Evolutionary conservation across 1,284 basidiomycete genomes (phyloP), one percentile per base, ranked within the genome.

Genomic region (Fomitopsis pinicola): DNA sequence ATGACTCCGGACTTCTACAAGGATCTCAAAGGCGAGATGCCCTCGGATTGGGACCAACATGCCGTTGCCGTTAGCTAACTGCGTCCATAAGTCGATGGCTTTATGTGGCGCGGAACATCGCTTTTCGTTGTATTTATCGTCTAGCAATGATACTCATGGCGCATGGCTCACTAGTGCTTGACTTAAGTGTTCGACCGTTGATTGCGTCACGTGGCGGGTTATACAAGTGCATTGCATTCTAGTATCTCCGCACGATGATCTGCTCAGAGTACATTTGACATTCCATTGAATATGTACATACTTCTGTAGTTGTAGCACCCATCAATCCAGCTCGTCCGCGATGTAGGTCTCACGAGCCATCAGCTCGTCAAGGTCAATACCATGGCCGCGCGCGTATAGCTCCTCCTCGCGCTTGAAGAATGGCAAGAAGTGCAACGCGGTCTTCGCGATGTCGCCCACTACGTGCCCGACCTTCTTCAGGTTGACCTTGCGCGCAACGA

Each of bases 1-100:
- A 75, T 93, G 77, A 87, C 83, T 5, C 78, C 74, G 53, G 86
- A 85, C 33, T 93, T 88, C 68, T 92, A 92, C 71, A 85, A 88
- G 69, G 80, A 87, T 67, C 75, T 95, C 62, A 80, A 75, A 58
- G 92, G 92, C 2, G 87, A 90, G 65, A 68, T 72, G 72, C 59
- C 50, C 22, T 33, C 40, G 19, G 62, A 57, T 7, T 59, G 59
- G 62, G 60, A 58, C 8, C 14, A 30, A 7, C 26, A 36, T 33
- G 4, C 30, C 30, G 30, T 33, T 8, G 30, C 30, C 30, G 30
- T 1, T 33, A 33, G 30, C 30, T 33, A 8, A 33, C 30, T 33
- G 30, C 30, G 7, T 33, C 30, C 30, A 33, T n/a, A n/a, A n/a
- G n/a, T n/a, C n/a, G 30, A 4, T 3, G 30, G 7, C 4, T 33